A percentile compares a stretch with the other conserved stretches of the same genome.
These are phyloP conservation scores for Peronosclerospora sorghi DNA, from an alignment of 352 stramenopile species.

Conservation along the genomic window DNA sequence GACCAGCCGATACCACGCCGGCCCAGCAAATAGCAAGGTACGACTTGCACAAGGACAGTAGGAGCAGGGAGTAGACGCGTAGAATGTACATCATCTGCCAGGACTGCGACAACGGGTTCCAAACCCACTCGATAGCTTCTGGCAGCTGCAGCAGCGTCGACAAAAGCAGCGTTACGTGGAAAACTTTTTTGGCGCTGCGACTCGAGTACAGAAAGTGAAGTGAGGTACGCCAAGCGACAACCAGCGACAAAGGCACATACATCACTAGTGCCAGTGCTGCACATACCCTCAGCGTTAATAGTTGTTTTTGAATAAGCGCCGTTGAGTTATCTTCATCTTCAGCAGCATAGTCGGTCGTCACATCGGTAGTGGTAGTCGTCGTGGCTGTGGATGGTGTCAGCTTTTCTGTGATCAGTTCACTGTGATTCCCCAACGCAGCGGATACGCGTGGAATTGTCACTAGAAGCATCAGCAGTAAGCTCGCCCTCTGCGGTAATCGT, in stretches of 20 bases:
- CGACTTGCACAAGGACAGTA: slow-evolving; percentile 71
- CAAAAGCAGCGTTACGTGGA: slow-evolving; percentile 61
- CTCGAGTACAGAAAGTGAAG: slow-evolving; percentile 51
- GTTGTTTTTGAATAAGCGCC: slow-evolving; percentile 21
- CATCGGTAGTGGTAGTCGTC: not conserved
- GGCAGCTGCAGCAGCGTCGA: slow-evolving; percentile 58
- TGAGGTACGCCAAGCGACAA: slow-evolving; percentile 49
- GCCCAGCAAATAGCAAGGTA: slow-evolving; percentile 75
- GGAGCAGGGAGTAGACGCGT: slow-evolving; percentile 50
- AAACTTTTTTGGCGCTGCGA: slow-evolving; percentile 43
- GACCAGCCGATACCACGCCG: slow-evolving; percentile 66
- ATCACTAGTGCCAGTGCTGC: slow-evolving; percentile 49
- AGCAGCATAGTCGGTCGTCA: slow-evolving; percentile 2
- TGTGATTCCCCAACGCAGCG: slow-evolving; percentile 3
- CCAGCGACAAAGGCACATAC: slow-evolving; percentile 45
- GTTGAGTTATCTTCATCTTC: slow-evolving; percentile 5
- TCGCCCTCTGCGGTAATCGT: slow-evolving; percentile 2
- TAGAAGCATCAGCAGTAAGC: slow-evolving; percentile 4
- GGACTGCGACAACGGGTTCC: slow-evolving; percentile 39
- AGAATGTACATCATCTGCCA: slow-evolving; percentile 63
- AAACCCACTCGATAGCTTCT: slow-evolving; percentile 45
- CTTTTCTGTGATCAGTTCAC: not conserved
- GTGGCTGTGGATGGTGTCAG: not conserved
- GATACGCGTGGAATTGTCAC: slow-evolving; percentile 1
- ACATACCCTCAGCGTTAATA: slow-evolving; percentile 38